phyloP scores from a whole-genome alignment of 345 rosid genomes.

The Euphorbia pulcherrima region DNA sequence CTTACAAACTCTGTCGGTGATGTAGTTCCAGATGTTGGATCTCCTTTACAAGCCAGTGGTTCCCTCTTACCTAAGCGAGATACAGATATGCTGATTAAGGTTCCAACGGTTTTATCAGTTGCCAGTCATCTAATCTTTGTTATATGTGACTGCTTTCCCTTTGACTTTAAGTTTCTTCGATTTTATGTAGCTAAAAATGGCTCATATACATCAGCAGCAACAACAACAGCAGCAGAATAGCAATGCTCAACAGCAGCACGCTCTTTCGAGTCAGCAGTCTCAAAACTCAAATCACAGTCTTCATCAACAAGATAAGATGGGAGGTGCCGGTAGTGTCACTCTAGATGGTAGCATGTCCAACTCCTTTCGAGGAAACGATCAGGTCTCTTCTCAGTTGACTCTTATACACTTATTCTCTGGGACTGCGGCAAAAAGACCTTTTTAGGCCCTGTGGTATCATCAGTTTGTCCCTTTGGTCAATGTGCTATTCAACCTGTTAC shows the following conservation, averaged over 20 bases:
- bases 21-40: conserved; percentile 60
- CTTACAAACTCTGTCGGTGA: conserved; percentile 66
- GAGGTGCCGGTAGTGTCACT: conserved; percentile 58
- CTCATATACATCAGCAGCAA: conserved; percentile 53
- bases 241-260: conserved; percentile 54
- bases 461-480: no score
- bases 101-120: conserved; percentile 19
- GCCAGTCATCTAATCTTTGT: not conserved
- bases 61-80: conserved; percentile 55
- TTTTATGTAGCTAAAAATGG: conserved; percentile 56
- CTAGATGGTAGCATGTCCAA: conserved; percentile 87
- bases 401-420: no score
- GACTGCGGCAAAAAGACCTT: no score
- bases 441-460: no score
- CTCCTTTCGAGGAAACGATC: conserved; percentile 92
- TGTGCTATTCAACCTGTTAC: no score
- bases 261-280: conserved; percentile 65
- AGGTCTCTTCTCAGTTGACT: conserved; percentile 46
- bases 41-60: conserved; percentile 64
- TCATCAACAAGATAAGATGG: conserved; percentile 86
- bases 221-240: conserved; percentile 61
- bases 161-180: not conserved
- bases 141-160: not conserved
- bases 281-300: conserved; percentile 66
- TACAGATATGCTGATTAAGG: conserved; percentile 65